Percentiles rank a stretch among this genome's conserved stretches.
Evolutionary conservation across 1,139 yeast genomes (phyloP).

Genomic region (Candida albicans): DNA sequence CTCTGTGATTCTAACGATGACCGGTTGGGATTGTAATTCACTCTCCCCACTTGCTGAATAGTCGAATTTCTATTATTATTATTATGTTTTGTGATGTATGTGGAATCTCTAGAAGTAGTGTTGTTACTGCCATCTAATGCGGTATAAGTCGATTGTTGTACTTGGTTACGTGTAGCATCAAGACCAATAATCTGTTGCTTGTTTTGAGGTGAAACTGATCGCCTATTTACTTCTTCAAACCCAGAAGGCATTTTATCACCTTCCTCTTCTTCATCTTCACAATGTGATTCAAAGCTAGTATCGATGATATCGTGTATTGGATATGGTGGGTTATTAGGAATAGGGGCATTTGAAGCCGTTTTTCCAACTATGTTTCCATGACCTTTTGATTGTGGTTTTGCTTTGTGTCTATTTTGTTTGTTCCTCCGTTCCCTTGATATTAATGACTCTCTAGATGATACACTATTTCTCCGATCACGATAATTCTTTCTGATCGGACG

Average conservation of each 20-base stretch:
- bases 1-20: constrained; percentile 1
- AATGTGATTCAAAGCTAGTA: background rate
- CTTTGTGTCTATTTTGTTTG: background rate
- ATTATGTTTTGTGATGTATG: too few relatives aligned
- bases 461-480: constrained; percentile 7
- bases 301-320: constrained; percentile 11
- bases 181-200: too few relatives aligned
- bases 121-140: background rate
- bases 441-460: constrained; percentile 8
- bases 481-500: constrained; percentile 3
- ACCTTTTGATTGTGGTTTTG: background rate
- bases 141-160: background rate
- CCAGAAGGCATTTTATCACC: constrained; percentile 7
- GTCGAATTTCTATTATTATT: too few relatives aligned
- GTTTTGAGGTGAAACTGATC: background rate
- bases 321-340: constrained; percentile 8
- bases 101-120: background rate
- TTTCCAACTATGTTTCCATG: too few relatives aligned
- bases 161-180: background rate
- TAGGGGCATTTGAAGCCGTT: background rate
- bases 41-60: background rate
- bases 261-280: constrained; percentile 1
- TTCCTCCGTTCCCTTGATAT: constrained; percentile 1
- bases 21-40: background rate
- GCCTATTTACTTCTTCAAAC: constrained; percentile 5